A percentile compares a stretch with the other conserved stretches of the same genome.
phyloP scores from a whole-genome alignment of 1,139 yeast species.

The Kurtzmaniella natalensis region DNA sequence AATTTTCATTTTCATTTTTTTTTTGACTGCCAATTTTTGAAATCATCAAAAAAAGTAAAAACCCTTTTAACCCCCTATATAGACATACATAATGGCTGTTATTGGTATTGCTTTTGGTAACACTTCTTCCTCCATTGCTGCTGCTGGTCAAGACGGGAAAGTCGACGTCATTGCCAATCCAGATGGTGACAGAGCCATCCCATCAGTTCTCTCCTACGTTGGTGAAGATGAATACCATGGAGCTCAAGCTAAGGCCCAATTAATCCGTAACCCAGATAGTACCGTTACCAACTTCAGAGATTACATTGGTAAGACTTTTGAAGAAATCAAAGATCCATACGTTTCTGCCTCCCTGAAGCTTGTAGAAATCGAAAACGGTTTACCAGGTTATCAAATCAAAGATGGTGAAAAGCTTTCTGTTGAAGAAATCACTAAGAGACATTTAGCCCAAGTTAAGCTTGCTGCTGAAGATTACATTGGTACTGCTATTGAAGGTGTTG shows the following conservation, averaged over 20 bases:
- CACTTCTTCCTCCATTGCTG: slow-evolving; percentile 92
- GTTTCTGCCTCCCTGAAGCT: slow-evolving; percentile 71
- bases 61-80: not conserved
- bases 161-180: slow-evolving; percentile 98
- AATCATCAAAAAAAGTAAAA: slow-evolving; percentile 5
- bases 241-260: slow-evolving; percentile 89
- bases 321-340: slow-evolving; percentile 60
- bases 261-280: slow-evolving; percentile 83
- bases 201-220: slow-evolving; percentile 86
- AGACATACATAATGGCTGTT: slow-evolving; percentile 47
- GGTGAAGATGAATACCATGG: slow-evolving; percentile 98
- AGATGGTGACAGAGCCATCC: slow-evolving; percentile 97
- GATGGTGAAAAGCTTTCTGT: slow-evolving; percentile 49
- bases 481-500: slow-evolving; percentile 73
- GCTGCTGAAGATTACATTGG: slow-evolving; percentile 96
- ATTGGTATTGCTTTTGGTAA: slow-evolving; percentile 97
- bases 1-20: not conserved
- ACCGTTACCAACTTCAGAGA: slow-evolving; percentile 93
- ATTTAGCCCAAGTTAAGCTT: slow-evolving; percentile 70
- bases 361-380: slow-evolving; percentile 58
- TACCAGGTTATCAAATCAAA: slow-evolving; percentile 62
- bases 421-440: slow-evolving; percentile 79
- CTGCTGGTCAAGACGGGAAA: slow-evolving; percentile 81
- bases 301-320: slow-evolving; percentile 73
- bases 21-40: not conserved